Conservation (phyloP, 2,329 filamentous ascomycete genomes). For the Pseudovirgaria hyperparasitica region DNA sequence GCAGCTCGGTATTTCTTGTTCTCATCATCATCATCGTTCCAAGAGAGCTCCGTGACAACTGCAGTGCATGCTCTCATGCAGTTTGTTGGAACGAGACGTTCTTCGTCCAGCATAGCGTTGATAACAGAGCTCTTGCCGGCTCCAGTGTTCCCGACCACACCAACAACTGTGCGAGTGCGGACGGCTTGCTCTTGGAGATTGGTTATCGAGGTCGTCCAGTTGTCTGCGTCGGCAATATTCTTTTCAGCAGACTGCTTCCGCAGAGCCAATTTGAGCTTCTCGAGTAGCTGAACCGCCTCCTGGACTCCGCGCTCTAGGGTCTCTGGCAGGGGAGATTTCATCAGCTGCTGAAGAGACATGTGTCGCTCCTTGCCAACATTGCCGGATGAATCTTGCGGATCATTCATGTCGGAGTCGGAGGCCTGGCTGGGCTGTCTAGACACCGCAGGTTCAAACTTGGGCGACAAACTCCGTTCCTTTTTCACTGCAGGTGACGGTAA, state of each 20-base stretch:
- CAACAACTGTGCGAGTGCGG: conserved; percentile 37
- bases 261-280: conserved; percentile 21
- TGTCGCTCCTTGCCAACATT: neutral
- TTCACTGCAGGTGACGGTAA: neutral
- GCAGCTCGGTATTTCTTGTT: conserved; percentile 37
- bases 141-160: conserved; percentile 49
- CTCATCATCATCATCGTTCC: conserved; percentile 33
- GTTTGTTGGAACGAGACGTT: conserved; percentile 42
- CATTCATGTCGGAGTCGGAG: neutral
- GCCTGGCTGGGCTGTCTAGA: neutral
- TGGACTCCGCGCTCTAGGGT: conserved; percentile 28
- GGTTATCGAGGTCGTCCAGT: conserved; percentile 31
- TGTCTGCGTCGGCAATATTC: conserved; percentile 21
- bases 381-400: neutral
- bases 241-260: conserved; percentile 7
- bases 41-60: conserved; percentile 47
- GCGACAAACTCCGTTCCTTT: neutral
- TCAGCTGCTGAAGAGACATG: conserved; percentile 18
- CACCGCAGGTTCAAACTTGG: conserved; percentile 1
- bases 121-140: conserved; percentile 51
- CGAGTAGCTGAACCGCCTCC: conserved; percentile 23
- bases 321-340: conserved; percentile 17
- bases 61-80: conserved; percentile 52
- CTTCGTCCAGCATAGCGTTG: conserved; percentile 50
- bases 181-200: conserved; percentile 26